Evolutionary conservation across 192 early-diverging fungal species (phyloP).

Genomic region (Gamsiella multidivaricata): DNA sequence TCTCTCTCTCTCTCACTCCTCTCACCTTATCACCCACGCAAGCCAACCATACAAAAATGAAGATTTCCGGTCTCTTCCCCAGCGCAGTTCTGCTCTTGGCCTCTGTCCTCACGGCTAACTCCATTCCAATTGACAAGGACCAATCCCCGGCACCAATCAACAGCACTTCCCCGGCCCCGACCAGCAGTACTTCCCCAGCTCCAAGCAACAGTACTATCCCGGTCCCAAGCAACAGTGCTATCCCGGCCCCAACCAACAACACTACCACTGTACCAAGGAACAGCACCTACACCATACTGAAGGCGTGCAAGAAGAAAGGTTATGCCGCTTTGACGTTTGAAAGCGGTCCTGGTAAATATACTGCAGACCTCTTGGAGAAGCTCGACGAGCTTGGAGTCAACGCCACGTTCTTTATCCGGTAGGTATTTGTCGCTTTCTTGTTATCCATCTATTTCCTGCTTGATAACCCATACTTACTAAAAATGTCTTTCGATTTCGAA

Average conservation of each 20-base stretch:
- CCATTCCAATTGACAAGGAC: background rate
- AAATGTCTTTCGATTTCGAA: background rate
- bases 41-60: constrained; percentile 1
- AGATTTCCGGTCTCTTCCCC: constrained; percentile 12
- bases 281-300: no score
- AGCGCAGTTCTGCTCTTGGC: constrained; percentile 11
- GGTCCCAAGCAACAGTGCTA: no score
- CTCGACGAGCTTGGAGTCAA: constrained; percentile 60
- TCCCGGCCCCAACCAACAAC: no score
- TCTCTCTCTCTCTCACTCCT: background rate
- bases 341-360: constrained; percentile 63
- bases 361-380: constrained; percentile 56
- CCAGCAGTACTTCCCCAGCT: no score
- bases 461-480: background rate
- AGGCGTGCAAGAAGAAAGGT: constrained; percentile 26
- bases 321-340: constrained; percentile 69
- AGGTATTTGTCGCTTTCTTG: constrained; percentile 23
- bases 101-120: background rate
- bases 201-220: no score
- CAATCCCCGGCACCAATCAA: no score
- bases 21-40: background rate
- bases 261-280: no score
- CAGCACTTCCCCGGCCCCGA: no score
- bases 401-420: constrained; percentile 72
- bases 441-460: background rate